Base-by-base conservation (phyloP, 192 early-diverging fungal species). In the Podochytrium sp. region DNA sequence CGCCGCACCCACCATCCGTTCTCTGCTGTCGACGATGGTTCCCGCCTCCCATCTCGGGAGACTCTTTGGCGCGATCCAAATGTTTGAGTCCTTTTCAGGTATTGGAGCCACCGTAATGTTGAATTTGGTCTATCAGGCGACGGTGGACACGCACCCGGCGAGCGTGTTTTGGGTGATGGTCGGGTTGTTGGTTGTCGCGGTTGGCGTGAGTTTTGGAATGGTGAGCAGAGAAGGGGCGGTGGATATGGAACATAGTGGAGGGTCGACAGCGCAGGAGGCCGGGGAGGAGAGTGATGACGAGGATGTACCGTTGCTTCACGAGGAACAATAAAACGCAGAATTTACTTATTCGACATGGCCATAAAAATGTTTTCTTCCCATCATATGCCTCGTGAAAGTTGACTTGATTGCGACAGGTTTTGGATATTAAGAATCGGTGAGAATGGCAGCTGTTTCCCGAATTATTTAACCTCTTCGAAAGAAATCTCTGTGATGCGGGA, bases 31-130 rank as follows among this genome's bases (percentile, higher is more conserved):
- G 14, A 56, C 66, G 2, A 18, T 52, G 29, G 66, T 69, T 5
- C 37, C 66, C 23, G 33, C 66, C 6, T 56, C 66, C 5, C 66
- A 69, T 56, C 66, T 55, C 25, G 66, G 66, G 23, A 29, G 66
- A 10, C 35, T 69, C 14, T 69, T 69, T 39, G 49, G 50, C 32
- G 27, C 37, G 10, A 55, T 69, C 10, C 66, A 69, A 55, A 51
- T 69, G 7, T 56, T 69, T 33, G 66, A 69, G n/a, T 41, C 29
- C 6, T 23, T 55, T 52, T 6, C 50, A 3, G 25, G 27, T 12
- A 55, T 55, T 7, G 1, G 34, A 6, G 66, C 66, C 12, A 55
- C 40, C 7, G 29, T 35, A 7, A 51, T n/a, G 35, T 38, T 69
- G 14, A 69, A 41, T 33, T 35, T 55, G 27, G 12, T 69, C 12